These are phyloP conservation scores for Papiliotrema flavescens DNA, from an alignment of 1,284 basidiomycete species.

Conservation along the genomic window DNA sequence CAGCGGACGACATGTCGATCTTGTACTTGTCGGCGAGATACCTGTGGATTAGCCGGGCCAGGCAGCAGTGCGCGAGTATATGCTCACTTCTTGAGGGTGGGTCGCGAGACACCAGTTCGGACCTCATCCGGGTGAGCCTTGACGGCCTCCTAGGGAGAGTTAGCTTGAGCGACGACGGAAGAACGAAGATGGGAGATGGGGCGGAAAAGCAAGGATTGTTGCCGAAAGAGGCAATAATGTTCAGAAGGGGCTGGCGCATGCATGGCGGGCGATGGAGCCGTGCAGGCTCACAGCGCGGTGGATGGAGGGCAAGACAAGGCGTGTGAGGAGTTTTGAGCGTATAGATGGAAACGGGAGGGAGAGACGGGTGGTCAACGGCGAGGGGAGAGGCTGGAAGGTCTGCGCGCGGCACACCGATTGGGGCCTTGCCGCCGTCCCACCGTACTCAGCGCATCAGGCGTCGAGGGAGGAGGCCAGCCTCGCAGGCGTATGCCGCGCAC, in stretches of 20 bases:
- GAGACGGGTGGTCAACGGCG: not conserved
- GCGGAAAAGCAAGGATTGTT: not conserved
- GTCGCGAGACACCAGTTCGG: conserved; percentile 80
- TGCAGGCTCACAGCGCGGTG: not conserved
- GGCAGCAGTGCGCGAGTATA: conserved; percentile 24
- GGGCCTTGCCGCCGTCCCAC: no score
- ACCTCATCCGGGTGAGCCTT: conserved; percentile 68
- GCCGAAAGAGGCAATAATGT: conserved; percentile 32
- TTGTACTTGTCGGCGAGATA: conserved; percentile 74
- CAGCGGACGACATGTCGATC: conserved; percentile 65
- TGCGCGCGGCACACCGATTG: no score
- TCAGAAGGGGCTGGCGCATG: not conserved
- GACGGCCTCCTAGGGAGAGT: conserved; percentile 64
- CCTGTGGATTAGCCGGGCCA: conserved; percentile 48
- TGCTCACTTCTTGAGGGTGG: conserved; percentile 83
- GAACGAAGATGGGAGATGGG: conserved; percentile 4
- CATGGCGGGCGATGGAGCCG: not conserved
- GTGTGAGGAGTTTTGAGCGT: not conserved
- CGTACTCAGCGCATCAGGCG: no score
- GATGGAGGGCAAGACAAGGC: no score
- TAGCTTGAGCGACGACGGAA: not conserved
- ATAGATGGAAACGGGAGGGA: not conserved
- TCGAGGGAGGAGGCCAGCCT: no score
- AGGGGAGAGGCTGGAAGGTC: no score
- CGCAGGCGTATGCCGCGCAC: no score